Evolutionary conservation across 169 alveolate genomes (phyloP), one percentile per base, ranked within the genome.

Genomic region (Prorocentrum cordatum): DNA sequence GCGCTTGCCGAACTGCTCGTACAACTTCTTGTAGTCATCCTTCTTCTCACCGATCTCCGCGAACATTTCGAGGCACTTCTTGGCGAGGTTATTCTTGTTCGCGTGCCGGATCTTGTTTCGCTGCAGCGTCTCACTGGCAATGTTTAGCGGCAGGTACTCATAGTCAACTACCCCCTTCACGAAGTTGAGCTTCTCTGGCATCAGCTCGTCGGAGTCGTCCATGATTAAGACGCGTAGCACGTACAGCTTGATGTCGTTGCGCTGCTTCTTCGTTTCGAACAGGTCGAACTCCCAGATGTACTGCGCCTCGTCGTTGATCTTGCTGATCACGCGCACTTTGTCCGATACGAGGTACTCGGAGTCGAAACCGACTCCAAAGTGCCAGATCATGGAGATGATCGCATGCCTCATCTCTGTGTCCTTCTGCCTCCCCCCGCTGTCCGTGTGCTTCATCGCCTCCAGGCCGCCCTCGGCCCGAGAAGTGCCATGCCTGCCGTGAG

Each of bases 201-300:
- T 97, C 87, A 98, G 93, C 89, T 98, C 99, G 91, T 98, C 99
- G 93, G 99, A 98, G 95, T 98, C 99, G 94, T 98, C 99, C 99
- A 97, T 98, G 94, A 98, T 98, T 96, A 98, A 98, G 77, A 98
- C 87, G 1, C 87, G 50, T 1, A 72, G 61, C 32, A 77, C 87
- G n/a, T n/a, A 77, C 24, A 77, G 31, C 62, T 77, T 77, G 73
- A 77, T 77, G 72, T 75, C 54, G 86, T 75, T 75, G 27, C 86
- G 32, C 72, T 99, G n/a, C n/a, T n/a, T n/a, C n/a, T n/a, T n/a
- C n/a, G n/a, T n/a, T 97, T 99, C n/a, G n/a, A n/a, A n/a, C n/a
- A n/a, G n/a, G n/a, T n/a, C n/a, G n/a, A n/a, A n/a, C n/a, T n/a
- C n/a, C 99, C 99, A 98, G 82, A 97, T 96, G 94, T 97, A 97